Conservation (phyloP, 2,329 filamentous ascomycete genomes). For the Aspergillus transmontanensis region DNA sequence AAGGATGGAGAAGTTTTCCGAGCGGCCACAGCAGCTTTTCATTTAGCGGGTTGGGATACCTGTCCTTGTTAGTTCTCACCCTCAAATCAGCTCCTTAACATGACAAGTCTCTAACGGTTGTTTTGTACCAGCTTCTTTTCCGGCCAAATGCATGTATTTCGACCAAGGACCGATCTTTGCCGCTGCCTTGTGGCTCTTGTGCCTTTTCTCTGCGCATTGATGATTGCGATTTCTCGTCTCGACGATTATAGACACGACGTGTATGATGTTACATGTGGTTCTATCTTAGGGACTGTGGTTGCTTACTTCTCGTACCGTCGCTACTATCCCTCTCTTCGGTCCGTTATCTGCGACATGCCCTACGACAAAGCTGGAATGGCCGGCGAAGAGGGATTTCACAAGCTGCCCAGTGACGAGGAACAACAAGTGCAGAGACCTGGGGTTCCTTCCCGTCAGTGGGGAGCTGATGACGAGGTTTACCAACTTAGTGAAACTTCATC, state of each 20-base stretch:
- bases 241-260: constrained; percentile 68
- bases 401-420: constrained; percentile 36
- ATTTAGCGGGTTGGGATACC: constrained; percentile 63
- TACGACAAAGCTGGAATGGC: constrained; percentile 40
- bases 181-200: constrained; percentile 57
- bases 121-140: constrained; percentile 43
- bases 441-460: constrained; percentile 16
- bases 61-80: constrained; percentile 47
- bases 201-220: constrained; percentile 58
- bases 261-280: constrained; percentile 62
- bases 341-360: constrained; percentile 54
- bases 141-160: constrained; percentile 61
- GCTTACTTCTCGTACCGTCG: constrained; percentile 62
- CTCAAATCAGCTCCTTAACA: too few relatives aligned
- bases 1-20: constrained; percentile 68
- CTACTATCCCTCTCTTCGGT: constrained; percentile 60
- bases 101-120: background rate
- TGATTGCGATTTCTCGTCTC: constrained; percentile 64
- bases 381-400: constrained; percentile 31
- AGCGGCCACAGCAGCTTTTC: constrained; percentile 65
- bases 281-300: constrained; percentile 56
- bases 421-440: constrained; percentile 26
- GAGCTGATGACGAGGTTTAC: constrained; percentile 25
- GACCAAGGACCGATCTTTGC: constrained; percentile 60
- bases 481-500: constrained; percentile 25